Evolutionary conservation across 768 basidiomycete genomes (phyloP), one percentile per base, ranked within the genome.

Genomic region (Tubosaeta sp.): DNA sequence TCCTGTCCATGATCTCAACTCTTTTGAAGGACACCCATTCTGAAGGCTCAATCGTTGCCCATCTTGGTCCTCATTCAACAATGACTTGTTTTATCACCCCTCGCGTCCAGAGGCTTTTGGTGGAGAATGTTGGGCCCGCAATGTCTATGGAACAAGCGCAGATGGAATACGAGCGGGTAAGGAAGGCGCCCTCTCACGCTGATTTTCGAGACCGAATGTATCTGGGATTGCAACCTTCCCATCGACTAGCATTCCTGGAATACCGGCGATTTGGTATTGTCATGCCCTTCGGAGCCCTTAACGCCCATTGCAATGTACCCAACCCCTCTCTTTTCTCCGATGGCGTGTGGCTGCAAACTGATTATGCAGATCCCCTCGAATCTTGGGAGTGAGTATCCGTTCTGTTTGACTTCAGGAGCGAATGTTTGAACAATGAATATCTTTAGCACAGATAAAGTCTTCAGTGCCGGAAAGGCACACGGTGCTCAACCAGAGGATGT

Each of bases 311-410:
- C 54, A 74, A 72, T 44, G 48, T 43, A 1, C 68, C 74, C 0
- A 81, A 80, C 44, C 46, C 75, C n/a, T 69, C 77, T 32, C 71
- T 79, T 43, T 82, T 80, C 57, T 69, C 71, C 4, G 52, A 69
- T 45, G 78, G 81, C 12, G 60, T 68, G 46, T 82, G 79, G 79
- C 56, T 79, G 22, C 66, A 66, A 45, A 59, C 63, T 14, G 71
- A 73, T 33, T 66, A 62, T 31, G 68, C 73, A 4, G 77, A 74
- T 39, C 79, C 81, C 0, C 68, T 82, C 1, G 69, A 68, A 33
- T 75, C 76, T 17, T 83, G 79, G 79, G 72, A 79, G 76, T 77
- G 57, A 61, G 73, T 65, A 12, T 12, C 0, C 6, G 17, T 53
- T 44, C 16, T 14, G 1, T 27, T 25, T 9, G 2, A 39, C 27